Evolutionary conservation across 441 rosid species (phyloP).

Genomic region (Macaranga tanarius): DNA sequence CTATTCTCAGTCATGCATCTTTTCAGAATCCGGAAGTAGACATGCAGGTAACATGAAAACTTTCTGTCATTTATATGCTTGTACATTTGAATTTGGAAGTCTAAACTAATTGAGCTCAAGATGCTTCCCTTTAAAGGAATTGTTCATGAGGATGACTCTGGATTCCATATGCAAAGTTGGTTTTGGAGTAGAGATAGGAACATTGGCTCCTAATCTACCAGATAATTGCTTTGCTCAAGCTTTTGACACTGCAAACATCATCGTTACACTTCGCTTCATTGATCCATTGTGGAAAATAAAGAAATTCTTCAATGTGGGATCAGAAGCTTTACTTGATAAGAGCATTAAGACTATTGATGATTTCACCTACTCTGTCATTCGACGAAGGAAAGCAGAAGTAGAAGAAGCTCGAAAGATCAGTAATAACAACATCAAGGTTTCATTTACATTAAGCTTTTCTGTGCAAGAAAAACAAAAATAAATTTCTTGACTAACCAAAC

Average conservation of each 20-base stretch:
- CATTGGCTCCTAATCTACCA: conserved; percentile 68
- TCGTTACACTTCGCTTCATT: conserved; percentile 83
- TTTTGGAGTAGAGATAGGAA: conserved; percentile 91
- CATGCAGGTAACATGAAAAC: conserved; percentile 58
- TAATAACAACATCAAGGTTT: conserved; percentile 50
- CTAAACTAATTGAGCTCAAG: background rate
- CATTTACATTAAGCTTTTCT: background rate
- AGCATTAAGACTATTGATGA: conserved; percentile 75
- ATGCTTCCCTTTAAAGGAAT: conserved; percentile 44
- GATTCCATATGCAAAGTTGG: conserved; percentile 97
- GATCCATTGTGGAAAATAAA: conserved; percentile 88
- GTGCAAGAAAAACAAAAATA: background rate
- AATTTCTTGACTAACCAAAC: background rate
- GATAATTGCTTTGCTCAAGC: conserved; percentile 78
- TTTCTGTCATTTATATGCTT: background rate
- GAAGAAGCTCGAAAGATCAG: conserved; percentile 37
- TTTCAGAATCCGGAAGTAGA: conserved; percentile 54
- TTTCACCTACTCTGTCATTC: conserved; percentile 85
- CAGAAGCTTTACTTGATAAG: conserved; percentile 82
- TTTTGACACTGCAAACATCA: conserved; percentile 79
- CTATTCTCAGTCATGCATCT: conserved; percentile 37
- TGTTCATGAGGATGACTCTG: conserved; percentile 89
- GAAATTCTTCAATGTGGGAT: conserved; percentile 67
- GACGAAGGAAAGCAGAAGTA: conserved; percentile 69
- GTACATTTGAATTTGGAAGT: background rate